Conservation (phyloP, 1,284 basidiomycete species). For the Boletus mariae region DNA sequence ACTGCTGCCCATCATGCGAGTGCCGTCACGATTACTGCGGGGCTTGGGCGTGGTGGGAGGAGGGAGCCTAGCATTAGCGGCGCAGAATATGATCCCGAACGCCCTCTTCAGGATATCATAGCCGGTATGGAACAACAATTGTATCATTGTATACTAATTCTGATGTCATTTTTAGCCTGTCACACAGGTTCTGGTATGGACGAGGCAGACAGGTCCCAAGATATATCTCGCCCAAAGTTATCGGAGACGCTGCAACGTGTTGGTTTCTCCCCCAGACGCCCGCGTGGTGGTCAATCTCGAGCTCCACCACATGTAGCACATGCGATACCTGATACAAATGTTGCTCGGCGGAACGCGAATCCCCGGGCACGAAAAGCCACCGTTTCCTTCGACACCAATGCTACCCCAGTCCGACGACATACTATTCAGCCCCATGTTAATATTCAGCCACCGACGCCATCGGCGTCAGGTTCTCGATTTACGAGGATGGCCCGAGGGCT, state of each 20-base stretch:
- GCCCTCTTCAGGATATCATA: slow-evolving; percentile 73
- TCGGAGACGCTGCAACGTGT: slow-evolving; percentile 62
- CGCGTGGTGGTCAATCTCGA: slow-evolving; percentile 45
- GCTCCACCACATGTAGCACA: slow-evolving; percentile 16
- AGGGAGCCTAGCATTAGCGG: slow-evolving; percentile 63
- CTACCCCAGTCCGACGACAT: slow-evolving; percentile 16
- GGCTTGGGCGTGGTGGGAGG: slow-evolving; percentile 51
- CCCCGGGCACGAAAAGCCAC: slow-evolving; percentile 36
- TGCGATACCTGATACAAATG: slow-evolving; percentile 10
- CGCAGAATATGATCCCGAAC: slow-evolving; percentile 84
- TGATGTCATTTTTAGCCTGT: slow-evolving; percentile 14
- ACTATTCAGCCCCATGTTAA: not conserved
- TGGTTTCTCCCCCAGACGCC: slow-evolving; percentile 68
- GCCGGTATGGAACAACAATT: slow-evolving; percentile 48
- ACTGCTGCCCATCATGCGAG: slow-evolving; percentile 86
- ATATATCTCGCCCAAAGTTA: slow-evolving; percentile 51
- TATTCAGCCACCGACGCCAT: not conserved
- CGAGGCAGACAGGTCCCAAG: slow-evolving; percentile 28
- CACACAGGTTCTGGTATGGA: slow-evolving; percentile 15
- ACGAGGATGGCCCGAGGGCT: slow-evolving; percentile 55
- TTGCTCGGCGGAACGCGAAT: slow-evolving; percentile 29
- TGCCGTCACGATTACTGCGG: slow-evolving; percentile 80
- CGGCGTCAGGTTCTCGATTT: slow-evolving; percentile 45
- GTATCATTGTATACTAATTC: slow-evolving; percentile 31
- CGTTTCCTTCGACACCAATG: slow-evolving; percentile 32